Evolutionary conservation across 257 asterid genomes (phyloP).

Genomic region (Fraxinus excelsior): DNA sequence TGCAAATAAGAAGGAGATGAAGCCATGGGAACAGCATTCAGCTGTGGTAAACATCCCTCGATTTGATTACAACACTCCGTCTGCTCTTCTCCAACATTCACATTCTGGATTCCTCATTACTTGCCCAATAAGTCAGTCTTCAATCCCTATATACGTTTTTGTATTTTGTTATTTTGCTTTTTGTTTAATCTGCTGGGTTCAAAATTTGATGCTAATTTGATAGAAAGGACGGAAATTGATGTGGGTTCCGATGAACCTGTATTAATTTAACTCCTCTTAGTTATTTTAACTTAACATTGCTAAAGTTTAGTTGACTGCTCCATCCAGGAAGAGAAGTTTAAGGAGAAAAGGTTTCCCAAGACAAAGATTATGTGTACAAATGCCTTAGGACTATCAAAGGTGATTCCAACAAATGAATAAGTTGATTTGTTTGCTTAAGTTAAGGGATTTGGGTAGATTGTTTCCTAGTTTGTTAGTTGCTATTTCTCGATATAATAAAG

Average conservation of each 20-base stretch:
- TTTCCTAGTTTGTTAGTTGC: no score
- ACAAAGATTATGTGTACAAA: no score
- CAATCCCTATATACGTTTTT: not conserved
- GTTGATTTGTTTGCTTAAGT: no score
- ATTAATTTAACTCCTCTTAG: not conserved
- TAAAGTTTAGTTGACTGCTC: no score
- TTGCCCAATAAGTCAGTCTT: conserved; percentile 45
- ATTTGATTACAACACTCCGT: conserved; percentile 46
- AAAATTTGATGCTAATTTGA: not conserved
- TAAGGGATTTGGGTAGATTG: no score
- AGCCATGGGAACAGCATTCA: conserved; percentile 61
- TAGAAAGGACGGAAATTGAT: not conserved
- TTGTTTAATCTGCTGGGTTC: not conserved
- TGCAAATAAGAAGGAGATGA: conserved; percentile 34
- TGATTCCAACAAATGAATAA: no score
- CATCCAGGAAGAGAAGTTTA: no score
- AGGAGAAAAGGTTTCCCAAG: no score
- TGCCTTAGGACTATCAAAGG: no score
- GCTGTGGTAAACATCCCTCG: conserved; percentile 54
- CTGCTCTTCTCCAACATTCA: conserved; percentile 39
- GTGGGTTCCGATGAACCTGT: not conserved
- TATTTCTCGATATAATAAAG: no score
- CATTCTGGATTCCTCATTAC: conserved; percentile 53
- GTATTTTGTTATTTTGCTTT: not conserved
- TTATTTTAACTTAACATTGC: not conserved